Conservation (phyloP, 2,329 filamentous ascomycete genomes). For the Claviceps sp. region DNA sequence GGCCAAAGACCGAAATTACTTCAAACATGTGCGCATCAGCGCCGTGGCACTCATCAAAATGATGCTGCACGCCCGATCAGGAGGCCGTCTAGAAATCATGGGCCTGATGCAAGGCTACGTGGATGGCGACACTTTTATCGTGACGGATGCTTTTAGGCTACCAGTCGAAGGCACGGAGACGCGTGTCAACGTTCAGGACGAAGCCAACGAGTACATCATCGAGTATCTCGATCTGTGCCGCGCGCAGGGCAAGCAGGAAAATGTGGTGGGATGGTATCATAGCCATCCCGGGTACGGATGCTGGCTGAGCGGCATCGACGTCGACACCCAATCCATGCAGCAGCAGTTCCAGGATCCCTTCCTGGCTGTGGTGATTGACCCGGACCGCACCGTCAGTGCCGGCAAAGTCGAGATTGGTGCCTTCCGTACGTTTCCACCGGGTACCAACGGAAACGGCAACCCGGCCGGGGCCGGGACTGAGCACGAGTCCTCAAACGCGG, state of each 20-base stretch:
- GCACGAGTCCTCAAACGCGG: slow-evolving; percentile 26
- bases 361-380: slow-evolving; percentile 90
- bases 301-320: slow-evolving; percentile 95
- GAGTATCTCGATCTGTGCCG: slow-evolving; percentile 67
- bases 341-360: slow-evolving; percentile 84
- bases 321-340: slow-evolving; percentile 73
- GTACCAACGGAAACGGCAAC: no score
- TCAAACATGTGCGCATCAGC: slow-evolving; percentile 86
- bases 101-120: slow-evolving; percentile 96
- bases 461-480: background rate
- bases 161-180: slow-evolving; percentile 99
- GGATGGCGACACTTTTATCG: slow-evolving; percentile 69
- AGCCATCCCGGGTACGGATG: slow-evolving; percentile 95
- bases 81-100: slow-evolving; percentile 89
- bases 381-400: slow-evolving; percentile 84
- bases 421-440: slow-evolving; percentile 70
- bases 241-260: slow-evolving; percentile 68
- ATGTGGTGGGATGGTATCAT: slow-evolving; percentile 96
- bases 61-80: slow-evolving; percentile 97
- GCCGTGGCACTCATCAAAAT: slow-evolving; percentile 93
- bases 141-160: slow-evolving; percentile 86
- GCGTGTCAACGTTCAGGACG: slow-evolving; percentile 85
- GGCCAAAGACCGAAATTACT: slow-evolving; percentile 68
- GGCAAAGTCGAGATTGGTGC: slow-evolving; percentile 96
- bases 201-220: slow-evolving; percentile 95